Base-by-base conservation (phyloP, 768 basidiomycete species). In the Pholiota microspora region DNA sequence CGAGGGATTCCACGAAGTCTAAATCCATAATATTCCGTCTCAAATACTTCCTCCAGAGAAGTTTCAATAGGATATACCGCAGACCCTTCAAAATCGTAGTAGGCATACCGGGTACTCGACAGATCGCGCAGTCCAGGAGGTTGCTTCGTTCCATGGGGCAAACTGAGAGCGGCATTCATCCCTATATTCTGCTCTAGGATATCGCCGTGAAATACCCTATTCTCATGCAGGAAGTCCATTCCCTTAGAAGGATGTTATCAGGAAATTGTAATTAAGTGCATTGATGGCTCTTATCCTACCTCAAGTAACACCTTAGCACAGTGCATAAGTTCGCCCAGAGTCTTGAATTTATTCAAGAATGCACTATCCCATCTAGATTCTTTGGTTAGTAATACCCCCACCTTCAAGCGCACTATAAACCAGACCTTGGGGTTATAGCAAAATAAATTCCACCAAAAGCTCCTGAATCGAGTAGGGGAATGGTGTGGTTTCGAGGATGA, bases 131-230 rank as follows among this genome's bases (percentile, higher is more conserved):
- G 13, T 15, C 52, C 52, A 25, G 31, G 38, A 8, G 21, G 13
- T 15, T 48, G 34, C 27, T 13, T 9, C 25, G 16, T 25, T 7
- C n/a, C 7, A 4, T n/a, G 15, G 4, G 18, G 21, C 0, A 49
- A 3, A 10, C 12, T 31, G 3, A 40, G 15, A 18, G 56, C 13
- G 2, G 50, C 52, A 36, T 63, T 63, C 24, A 57, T 53, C 2
- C 58, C 57, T 7, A 45, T 50, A 52, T 61, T 64, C 27, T 55
- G 53, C 1, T 16, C 32, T 12, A 61, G 16, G 34, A 59, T 40
- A 44, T 63, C 58, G 13, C 23, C 18, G 24, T 63, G 62, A 10
- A 51, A 55, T 50, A 63, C 59, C 8, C 51, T 51, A n/a, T n/a
- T n/a, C n/a, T n/a, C n/a, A n/a, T n/a, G n/a, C n/a, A n/a, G n/a